Evolutionary conservation across 305 asterid genomes (phyloP).

Genomic region (Caryopteris hybrid): DNA sequence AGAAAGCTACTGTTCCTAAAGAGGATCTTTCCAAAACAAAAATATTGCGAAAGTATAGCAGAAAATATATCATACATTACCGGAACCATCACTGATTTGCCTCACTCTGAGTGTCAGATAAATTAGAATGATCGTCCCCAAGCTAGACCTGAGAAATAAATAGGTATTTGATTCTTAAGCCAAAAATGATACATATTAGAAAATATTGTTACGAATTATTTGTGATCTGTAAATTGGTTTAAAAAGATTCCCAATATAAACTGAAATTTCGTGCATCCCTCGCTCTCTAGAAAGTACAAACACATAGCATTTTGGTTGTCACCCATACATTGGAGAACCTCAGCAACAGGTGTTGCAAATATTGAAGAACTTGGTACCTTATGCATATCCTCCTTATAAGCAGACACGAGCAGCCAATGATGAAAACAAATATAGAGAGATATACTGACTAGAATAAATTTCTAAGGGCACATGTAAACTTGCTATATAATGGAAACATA

Average conservation of each 20-base stretch:
- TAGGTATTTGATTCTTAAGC: neutral
- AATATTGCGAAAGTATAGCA: slow-evolving; percentile 13
- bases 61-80: slow-evolving; percentile 29
- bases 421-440: no score
- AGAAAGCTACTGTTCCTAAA: slow-evolving; percentile 9
- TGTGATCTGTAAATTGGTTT: neutral
- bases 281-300: no score
- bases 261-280: no score
- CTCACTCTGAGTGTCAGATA: slow-evolving; percentile 65
- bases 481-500: neutral
- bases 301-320: no score
- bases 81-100: slow-evolving; percentile 44
- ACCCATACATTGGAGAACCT: neutral
- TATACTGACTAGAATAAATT: no score
- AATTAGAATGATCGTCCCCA: slow-evolving; percentile 64
- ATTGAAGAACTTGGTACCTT: no score
- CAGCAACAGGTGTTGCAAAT: neutral
- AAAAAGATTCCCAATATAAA: neutral
- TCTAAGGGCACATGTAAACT: neutral
- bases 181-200: neutral
- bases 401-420: no score
- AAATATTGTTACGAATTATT: neutral
- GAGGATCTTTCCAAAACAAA: slow-evolving; percentile 5
- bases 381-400: no score
- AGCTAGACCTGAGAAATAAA: slow-evolving; percentile 53